Evolutionary conservation across 208 protist genomes (phyloP), one percentile per base, ranked within the genome.

Genomic region (Acanthamoeba lenticulata): DNA sequence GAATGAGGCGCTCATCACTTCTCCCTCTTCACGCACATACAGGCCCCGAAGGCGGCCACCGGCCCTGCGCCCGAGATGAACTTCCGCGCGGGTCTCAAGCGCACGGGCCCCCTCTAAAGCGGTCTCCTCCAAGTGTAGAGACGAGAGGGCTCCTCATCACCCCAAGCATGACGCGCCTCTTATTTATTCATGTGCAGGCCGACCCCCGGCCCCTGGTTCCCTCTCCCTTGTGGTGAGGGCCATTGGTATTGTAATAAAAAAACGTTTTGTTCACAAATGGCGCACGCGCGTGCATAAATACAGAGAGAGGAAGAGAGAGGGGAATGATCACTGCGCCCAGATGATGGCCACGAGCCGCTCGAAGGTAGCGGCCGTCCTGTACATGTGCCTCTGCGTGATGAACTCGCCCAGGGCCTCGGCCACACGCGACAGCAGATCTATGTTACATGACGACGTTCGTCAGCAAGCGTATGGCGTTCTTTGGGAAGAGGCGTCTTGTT

Each of bases 21-120:
- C 52, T 27, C 52, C 3, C 57, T n/a, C 57, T n/a, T n/a, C 24
- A 7, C 24, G 27, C 24, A 9, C 7, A 2, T 34, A n/a, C 57
- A 77, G 67, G 67, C 67, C 1, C 67, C 67, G 0, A 77, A 77
- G 67, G 67, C 38, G 17, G 67, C 67, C 67, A 77, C 67, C 1
- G 67, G 67, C 34, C 67, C 67, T 44, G 67, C 67, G 9, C 67
- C 67, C 15, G 67, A 77, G 67, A 44, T 77, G 36, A 77, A 77
- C 67, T 77, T 77, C 67, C 67, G 67, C 42, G 67, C 67, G 7
- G 38, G 38, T 34, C 67, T 77, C 67, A 77, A 77, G 67, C 29
- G 67, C 36, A 77, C 67, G 3, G 67, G 67, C 9, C 67, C 67
- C 34, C 67, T 77, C 32, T 77, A 65, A 65, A 65, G 57, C 57